These are phyloP conservation scores for Arachnopeziza araneosa DNA, from an alignment of 2,329 filamentous ascomycete genomes.

Conservation along the genomic window DNA sequence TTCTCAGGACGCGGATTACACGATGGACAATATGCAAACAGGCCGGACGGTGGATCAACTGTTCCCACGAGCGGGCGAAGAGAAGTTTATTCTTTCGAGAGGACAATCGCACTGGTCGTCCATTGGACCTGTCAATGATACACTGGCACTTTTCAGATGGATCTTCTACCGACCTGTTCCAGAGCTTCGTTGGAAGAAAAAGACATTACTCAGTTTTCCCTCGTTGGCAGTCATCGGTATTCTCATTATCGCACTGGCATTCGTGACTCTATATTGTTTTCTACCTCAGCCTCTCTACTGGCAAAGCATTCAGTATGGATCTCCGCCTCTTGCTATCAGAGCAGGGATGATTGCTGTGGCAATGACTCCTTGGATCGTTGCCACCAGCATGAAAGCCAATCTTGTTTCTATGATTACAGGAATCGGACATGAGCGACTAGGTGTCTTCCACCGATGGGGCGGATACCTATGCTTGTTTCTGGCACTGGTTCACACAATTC, in stretches of 20 bases:
- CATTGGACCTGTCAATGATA: slow-evolving; percentile 68
- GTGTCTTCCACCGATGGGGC: slow-evolving; percentile 89
- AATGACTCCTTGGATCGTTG: slow-evolving; percentile 88
- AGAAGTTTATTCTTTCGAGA: slow-evolving; percentile 49
- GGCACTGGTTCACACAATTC: slow-evolving; percentile 76
- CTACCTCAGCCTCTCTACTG: slow-evolving; percentile 86
- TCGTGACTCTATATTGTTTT: slow-evolving; percentile 78
- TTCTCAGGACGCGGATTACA: slow-evolving; percentile 54
- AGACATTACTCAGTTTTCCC: slow-evolving; percentile 67
- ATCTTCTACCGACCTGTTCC: slow-evolving; percentile 85
- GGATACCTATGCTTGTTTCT: slow-evolving; percentile 82
- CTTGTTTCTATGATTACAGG: slow-evolving; percentile 78
- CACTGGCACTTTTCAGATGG: slow-evolving; percentile 78
- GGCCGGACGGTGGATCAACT: slow-evolving; percentile 55
- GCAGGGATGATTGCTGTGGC: slow-evolving; percentile 89
- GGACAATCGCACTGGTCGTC: slow-evolving; percentile 69
- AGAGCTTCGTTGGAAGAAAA: slow-evolving; percentile 61
- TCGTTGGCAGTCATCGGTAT: slow-evolving; percentile 68
- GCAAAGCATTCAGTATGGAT: slow-evolving; percentile 78
- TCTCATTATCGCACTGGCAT: slow-evolving; percentile 60
- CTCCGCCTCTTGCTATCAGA: slow-evolving; percentile 80
- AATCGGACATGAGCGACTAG: slow-evolving; percentile 85
- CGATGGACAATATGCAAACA: slow-evolving; percentile 52
- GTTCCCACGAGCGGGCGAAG: slow-evolving; percentile 62
- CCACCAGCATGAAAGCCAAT: slow-evolving; percentile 87